A percentile compares a stretch with the other conserved stretches of the same genome.
These are phyloP conservation scores for Linaria vulgaris DNA, from an alignment of 257 asterid species.

Conservation along the genomic window DNA sequence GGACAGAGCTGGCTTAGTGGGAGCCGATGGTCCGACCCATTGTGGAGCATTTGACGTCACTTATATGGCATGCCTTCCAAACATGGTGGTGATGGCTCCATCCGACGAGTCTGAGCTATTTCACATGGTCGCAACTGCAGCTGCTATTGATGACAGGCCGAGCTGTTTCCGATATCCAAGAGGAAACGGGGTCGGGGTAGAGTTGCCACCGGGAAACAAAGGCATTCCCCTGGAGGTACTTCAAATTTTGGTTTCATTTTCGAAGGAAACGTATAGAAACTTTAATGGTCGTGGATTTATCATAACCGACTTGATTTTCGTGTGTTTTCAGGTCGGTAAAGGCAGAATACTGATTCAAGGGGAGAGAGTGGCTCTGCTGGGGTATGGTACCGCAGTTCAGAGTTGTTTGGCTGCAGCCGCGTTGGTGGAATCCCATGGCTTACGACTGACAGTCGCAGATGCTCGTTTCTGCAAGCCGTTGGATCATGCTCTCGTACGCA, in stretches of 20 bases:
- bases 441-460: slow-evolving; percentile 79
- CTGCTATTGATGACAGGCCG: slow-evolving; percentile 89
- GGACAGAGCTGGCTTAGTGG: slow-evolving; percentile 96
- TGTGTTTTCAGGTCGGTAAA: slow-evolving; percentile 59
- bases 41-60: slow-evolving; percentile 88
- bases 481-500: slow-evolving; percentile 68
- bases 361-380: slow-evolving; percentile 87
- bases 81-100: slow-evolving; percentile 99
- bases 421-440: slow-evolving; percentile 52
- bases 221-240: slow-evolving; percentile 86
- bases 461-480: slow-evolving; percentile 96
- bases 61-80: slow-evolving; percentile 96
- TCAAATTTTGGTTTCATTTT: no score
- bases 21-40: slow-evolving; percentile 98
- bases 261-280: no score
- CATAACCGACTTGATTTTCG: background rate
- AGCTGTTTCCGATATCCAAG: slow-evolving; percentile 92
- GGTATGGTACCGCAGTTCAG: slow-evolving; percentile 85
- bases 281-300: background rate
- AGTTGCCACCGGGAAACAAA: slow-evolving; percentile 78
- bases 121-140: slow-evolving; percentile 98
- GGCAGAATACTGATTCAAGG: slow-evolving; percentile 83
- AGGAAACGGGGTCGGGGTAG: slow-evolving; percentile 83
- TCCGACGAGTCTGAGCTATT: slow-evolving; percentile 84
- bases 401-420: slow-evolving; percentile 87